A percentile compares a stretch with the other conserved stretches of the same genome.
These are phyloP conservation scores for Mycosarcoma mackinlayi DNA, from an alignment of 1,284 basidiomycete species.

Conservation along the genomic window DNA sequence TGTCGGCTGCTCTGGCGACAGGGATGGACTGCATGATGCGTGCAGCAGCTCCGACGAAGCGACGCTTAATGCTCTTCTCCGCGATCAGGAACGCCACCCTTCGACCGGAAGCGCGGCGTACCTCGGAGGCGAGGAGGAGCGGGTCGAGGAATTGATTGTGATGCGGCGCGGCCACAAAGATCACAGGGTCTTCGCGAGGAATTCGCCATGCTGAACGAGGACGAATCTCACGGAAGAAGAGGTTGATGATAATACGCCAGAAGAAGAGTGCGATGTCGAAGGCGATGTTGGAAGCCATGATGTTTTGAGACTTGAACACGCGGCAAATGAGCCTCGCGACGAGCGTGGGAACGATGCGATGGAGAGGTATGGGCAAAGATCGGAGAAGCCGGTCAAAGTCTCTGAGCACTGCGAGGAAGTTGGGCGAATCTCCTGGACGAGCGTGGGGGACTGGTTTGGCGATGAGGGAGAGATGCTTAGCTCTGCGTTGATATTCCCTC, in stretches of 20 bases:
- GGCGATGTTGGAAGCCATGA: conserved; percentile 65
- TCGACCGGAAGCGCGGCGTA: conserved; percentile 81
- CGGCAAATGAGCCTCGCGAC: conserved; percentile 54
- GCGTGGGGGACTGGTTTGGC: conserved; percentile 33
- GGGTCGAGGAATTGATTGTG: conserved; percentile 98
- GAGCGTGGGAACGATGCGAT: conserved; percentile 54
- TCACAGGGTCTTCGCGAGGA: conserved; percentile 86
- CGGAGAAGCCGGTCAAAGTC: conserved; percentile 57
- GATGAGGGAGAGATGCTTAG: conserved; percentile 37
- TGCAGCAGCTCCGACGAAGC: conserved; percentile 84
- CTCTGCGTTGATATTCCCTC: conserved; percentile 42
- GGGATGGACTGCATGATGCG: conserved; percentile 81
- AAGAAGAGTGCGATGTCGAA: conserved; percentile 69
- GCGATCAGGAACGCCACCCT: conserved; percentile 90
- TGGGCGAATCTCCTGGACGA: conserved; percentile 39
- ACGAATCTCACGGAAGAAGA: conserved; percentile 97
- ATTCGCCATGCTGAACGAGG: conserved; percentile 95
- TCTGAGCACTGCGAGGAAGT: conserved; percentile 40
- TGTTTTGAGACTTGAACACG: conserved; percentile 49
- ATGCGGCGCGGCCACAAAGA: conserved; percentile 97
- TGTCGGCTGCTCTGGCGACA: conserved; percentile 90
- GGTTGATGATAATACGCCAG: conserved; percentile 84
- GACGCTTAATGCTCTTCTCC: conserved; percentile 88
- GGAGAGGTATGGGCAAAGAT: conserved; percentile 59
- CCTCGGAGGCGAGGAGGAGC: conserved; percentile 86